Evolutionary conservation across 192 early-diverging fungal species (phyloP), one percentile per base, ranked within the genome.

Genomic region (Paraglomus brasilianum): DNA sequence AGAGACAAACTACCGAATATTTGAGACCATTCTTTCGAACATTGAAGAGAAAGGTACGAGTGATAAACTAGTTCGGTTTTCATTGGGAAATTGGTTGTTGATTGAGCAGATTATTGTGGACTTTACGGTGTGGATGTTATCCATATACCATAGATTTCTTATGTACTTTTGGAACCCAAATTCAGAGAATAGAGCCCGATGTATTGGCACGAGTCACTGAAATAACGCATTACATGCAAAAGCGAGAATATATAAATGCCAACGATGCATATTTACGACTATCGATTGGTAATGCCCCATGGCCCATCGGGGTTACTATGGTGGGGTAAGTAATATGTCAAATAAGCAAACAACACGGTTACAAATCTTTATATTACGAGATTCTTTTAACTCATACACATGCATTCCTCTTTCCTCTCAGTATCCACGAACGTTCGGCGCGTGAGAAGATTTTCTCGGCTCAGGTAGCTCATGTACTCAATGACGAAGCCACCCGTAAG

Each of bases 301-400:
- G 97, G 97, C 97, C 96, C 11, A 91, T 99, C 76, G 97, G 85
- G 69, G 92, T 97, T 19, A 96, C 95, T 64, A 93, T 94, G 88
- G 93, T 95, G 72, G 93, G 84, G 91, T 88, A 82, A 72, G 81
- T 77, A 45, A 22, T 30, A 30, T 3, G 30, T 30, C 42, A 14
- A 21, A 5, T n/a, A 49, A 11, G 9, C 6, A 40, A 40, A 15
- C n/a, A n/a, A n/a, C n/a, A 68, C 13, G 30, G 21, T 46, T 69
- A 30, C 15, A 17, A 36, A 11, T 57, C n/a, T 22, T 47, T 63
- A 14, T 38, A 70, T 21, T 15, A 21, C 17, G 6, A 11, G 2
- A 0, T 5, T 48, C 19, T 13, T 15, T 45, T 5, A 22, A 22
- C 47, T 4, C 19, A 30, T 5, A 48, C 2, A 21, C 8, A 42